These are phyloP conservation scores for Candida sp. DNA, from an alignment of 1,139 yeast species.

Conservation along the genomic window DNA sequence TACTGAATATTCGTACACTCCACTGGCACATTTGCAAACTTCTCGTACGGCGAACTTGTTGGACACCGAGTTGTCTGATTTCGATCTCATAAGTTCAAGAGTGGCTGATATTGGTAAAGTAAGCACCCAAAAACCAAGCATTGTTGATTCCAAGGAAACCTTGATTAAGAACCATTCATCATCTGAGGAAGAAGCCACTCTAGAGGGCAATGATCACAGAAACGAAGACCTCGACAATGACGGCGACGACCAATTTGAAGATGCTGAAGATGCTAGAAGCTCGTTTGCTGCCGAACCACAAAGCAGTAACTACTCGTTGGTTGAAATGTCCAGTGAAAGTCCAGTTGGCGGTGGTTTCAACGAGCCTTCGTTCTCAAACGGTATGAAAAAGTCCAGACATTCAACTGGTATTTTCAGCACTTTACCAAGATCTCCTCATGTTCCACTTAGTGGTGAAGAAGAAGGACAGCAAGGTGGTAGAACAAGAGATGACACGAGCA, in stretches of 20 bases:
- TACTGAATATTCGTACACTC: conserved; percentile 17
- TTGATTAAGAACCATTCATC: conserved; percentile 15
- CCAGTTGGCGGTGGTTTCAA: conserved; percentile 11
- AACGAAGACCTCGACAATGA: conserved; percentile 5
- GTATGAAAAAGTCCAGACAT: conserved; percentile 22
- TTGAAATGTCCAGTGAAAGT: conserved; percentile 4
- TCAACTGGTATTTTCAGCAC: conserved; percentile 33
- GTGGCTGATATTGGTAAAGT: conserved; percentile 35
- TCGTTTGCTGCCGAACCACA: conserved; percentile 5
- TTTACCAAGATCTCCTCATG: conserved; percentile 13
- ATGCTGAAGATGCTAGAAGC: conserved; percentile 13
- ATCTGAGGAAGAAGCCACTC: not conserved
- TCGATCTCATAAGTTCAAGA: conserved; percentile 35
- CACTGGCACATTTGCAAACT: conserved; percentile 6
- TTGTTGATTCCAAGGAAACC: conserved; percentile 33
- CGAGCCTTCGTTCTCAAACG: conserved; percentile 7
- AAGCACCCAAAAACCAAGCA: conserved; percentile 27
- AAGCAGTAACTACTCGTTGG: conserved; percentile 5
- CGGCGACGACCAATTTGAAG: conserved; percentile 13
- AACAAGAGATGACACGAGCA: conserved; percentile 4
- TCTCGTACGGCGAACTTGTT: conserved; percentile 7
- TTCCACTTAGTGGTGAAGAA: conserved; percentile 13
- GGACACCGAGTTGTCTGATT: conserved; percentile 31
- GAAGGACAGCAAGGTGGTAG: conserved; percentile 5
- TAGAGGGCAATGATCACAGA: conserved; percentile 5